phyloP scores from a whole-genome alignment of 2,329 filamentous ascomycete species.

The Dothiorella sarmentorum region DNA sequence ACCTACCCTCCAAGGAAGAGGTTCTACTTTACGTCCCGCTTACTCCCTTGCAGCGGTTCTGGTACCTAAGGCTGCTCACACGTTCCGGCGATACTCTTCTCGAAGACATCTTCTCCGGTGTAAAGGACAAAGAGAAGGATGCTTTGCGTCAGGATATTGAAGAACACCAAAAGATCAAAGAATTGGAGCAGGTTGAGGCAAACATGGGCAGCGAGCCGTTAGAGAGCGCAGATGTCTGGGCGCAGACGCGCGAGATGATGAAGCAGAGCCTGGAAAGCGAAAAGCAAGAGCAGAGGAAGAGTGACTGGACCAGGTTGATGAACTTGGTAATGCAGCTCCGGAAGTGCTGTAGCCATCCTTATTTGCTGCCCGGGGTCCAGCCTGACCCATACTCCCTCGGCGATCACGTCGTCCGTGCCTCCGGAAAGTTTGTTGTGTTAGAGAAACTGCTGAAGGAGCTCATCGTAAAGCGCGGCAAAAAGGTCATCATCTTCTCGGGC shows the following conservation, averaged over 20 bases:
- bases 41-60: constrained; percentile 56
- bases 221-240: constrained; percentile 39
- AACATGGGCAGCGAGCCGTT: neutral
- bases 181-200: constrained; percentile 30
- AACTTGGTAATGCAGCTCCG: constrained; percentile 56
- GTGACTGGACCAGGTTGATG: constrained; percentile 50
- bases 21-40: constrained; percentile 56
- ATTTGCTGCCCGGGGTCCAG: constrained; percentile 46
- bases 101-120: constrained; percentile 51
- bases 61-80: constrained; percentile 57
- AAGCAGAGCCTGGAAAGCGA: constrained; percentile 66
- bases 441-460: constrained; percentile 50
- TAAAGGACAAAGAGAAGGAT: constrained; percentile 44
- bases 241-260: constrained; percentile 90
- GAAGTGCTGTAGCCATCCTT: constrained; percentile 56
- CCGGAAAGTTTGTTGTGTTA: constrained; percentile 56
- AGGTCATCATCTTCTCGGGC: constrained; percentile 56
- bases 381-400: constrained; percentile 47
- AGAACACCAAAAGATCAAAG: constrained; percentile 33
- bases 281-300: constrained; percentile 32
- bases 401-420: constrained; percentile 49
- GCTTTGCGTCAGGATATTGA: constrained; percentile 37
- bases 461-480: constrained; percentile 50
- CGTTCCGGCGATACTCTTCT: constrained; percentile 51
- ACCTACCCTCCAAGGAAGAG: constrained; percentile 56